Evolutionary conservation across 495 filamentous ascomycete species (phyloP), one percentile per base, ranked within the genome.

Genomic region (Cercophora samala): DNA sequence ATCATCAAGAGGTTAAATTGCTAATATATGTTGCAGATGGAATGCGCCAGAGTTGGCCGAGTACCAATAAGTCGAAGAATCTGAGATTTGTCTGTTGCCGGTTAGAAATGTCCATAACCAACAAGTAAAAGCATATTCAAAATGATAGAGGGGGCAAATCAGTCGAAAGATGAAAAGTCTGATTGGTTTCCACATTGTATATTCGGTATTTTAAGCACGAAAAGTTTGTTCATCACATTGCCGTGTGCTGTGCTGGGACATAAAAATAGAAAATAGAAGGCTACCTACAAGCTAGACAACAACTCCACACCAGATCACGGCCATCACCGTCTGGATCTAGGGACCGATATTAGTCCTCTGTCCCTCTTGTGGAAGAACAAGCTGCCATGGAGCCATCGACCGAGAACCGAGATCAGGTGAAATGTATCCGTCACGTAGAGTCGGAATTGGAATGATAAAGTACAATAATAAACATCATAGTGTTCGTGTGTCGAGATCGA

Each of bases 131-230:
- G 26, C 37, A 46, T 46, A 46, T 46, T 17, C 37, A 46, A 46
- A 59, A 46, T 22, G 17, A 19, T 52, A 69, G 53, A 69, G 64
- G 63, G 58, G 64, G 53, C 62, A 64, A 75, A 64, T 96, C 92
- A 96, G 92, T 82, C 85, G 92, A 95, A 93, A 95, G 92, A 94
- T 95, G 92, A 96, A 96, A 96, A 95, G 89, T 80, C 86, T 89
- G 86, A 85, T 84, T 82, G 78, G 80, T 83, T 87, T 91, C 88
- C 88, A 93, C 88, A 83, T 85, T 80, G 74, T 76, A 81, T 75
- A 67, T 90, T 96, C 91, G 88, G 92, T 79, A 83, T 93, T 93
- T 46, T 46, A 46, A 93, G 91, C 91, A 93, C 93, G 91, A 90
- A 93, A 83, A 83, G 77, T 81, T 82, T 66, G 55, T 66, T 71